Percentiles rank a stretch among this genome's conserved stretches.
phyloP scores from a whole-genome alignment of 73 alveolate genomes.

The Tetrahymena borealis region DNA sequence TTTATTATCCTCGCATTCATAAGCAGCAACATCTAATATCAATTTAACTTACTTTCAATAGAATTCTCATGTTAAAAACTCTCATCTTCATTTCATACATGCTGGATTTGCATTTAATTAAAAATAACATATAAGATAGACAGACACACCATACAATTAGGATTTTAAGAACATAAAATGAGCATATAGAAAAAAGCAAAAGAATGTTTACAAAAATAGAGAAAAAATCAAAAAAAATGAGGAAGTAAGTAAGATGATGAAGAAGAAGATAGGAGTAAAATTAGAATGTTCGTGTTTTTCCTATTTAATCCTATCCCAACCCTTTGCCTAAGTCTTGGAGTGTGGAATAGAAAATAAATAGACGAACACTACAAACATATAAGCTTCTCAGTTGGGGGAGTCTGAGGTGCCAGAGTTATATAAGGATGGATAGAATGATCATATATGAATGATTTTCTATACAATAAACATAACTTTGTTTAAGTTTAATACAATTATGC shows the following conservation, averaged over 20 bases:
- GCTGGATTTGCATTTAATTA: too few species aligned
- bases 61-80: too few species aligned
- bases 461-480: not conserved
- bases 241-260: too few species aligned
- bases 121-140: too few species aligned
- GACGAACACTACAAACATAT: conserved; percentile 2
- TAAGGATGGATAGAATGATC: not conserved
- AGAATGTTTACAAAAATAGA: not conserved
- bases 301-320: conserved; percentile 2
- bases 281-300: not conserved
- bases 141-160: too few species aligned
- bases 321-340: conserved; percentile 4
- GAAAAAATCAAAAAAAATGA: not conserved
- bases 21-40: too few species aligned
- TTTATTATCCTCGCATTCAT: too few species aligned
- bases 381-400: conserved; percentile 2
- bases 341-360: not conserved
- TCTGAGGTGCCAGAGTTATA: conserved; percentile 4
- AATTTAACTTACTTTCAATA: too few species aligned
- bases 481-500: not conserved
- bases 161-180: not conserved
- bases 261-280: conserved; percentile 1
- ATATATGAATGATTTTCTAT: not conserved
- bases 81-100: too few species aligned
- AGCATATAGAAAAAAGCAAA: not conserved